These are phyloP conservation scores for Pseudoperonospora humuli DNA, from an alignment of 352 stramenopile species.

Conservation along the genomic window DNA sequence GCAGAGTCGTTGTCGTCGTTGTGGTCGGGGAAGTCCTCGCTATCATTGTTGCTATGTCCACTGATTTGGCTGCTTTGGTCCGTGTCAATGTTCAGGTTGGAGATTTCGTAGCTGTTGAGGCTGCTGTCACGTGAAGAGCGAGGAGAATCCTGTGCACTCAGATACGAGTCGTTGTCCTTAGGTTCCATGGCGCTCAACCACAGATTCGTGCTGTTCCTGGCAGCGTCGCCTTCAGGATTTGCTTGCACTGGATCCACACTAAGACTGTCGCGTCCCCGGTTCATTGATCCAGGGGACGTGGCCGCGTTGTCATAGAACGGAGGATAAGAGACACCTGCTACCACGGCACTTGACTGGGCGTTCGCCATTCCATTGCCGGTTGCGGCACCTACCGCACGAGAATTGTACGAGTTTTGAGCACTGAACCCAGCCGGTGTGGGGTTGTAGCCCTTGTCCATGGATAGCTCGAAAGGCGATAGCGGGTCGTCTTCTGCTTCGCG, in stretches of 20 bases:
- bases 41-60: constrained; percentile 52
- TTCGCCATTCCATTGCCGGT: constrained; percentile 18
- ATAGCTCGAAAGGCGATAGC: constrained; percentile 76
- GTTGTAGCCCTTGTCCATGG: constrained; percentile 77
- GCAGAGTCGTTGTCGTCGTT: constrained; percentile 57
- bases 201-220: constrained; percentile 48
- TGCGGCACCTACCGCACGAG: constrained; percentile 18
- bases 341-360: constrained; percentile 27
- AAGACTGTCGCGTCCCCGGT: constrained; percentile 19
- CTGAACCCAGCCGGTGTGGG: constrained; percentile 26
- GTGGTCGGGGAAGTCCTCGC: constrained; percentile 68
- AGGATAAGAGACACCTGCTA: constrained; percentile 55
- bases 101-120: constrained; percentile 58
- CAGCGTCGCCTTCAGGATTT: constrained; percentile 5
- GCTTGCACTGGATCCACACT: constrained; percentile 23
- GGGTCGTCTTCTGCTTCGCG: constrained; percentile 63
- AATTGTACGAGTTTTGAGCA: constrained; percentile 39
- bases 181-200: constrained; percentile 79
- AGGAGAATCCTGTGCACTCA: constrained; percentile 44
- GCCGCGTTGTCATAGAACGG: constrained; percentile 66
- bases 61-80: constrained; percentile 70
- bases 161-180: constrained; percentile 69
- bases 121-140: constrained; percentile 41
- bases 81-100: constrained; percentile 19
- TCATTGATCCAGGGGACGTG: constrained; percentile 44